Evolutionary conservation across 1,284 basidiomycete genomes (phyloP), one percentile per base, ranked within the genome.

Genomic region (Peniophora sp.): DNA sequence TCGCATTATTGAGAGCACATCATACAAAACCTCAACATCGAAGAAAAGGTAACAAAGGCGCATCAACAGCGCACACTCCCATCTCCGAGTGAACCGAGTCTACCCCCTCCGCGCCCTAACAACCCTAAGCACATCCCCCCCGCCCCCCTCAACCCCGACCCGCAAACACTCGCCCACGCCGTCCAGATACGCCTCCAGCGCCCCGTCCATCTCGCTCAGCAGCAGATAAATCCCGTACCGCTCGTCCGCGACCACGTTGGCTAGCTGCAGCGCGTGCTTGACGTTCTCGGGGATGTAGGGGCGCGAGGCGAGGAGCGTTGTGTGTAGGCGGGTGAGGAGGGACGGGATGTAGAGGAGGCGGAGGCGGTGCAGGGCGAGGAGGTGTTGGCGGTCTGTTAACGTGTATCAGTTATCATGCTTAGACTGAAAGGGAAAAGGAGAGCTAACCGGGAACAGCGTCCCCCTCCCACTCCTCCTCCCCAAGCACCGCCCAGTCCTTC

Each of bases 311-410:
- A 83, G 78, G 12, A 98, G 72, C 51, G 87, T 71, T 27, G 76
- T 71, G 62, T 98, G 95, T 15, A 98, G 70, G 18, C 91, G 83
- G 54, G 97, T 75, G 56, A 98, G 81, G 36, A 98, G 76, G 63
- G 97, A 93, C 0, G 95, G 96, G 17, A 98, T 75, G 67, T 90
- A 96, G 35, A 95, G 85, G 58, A 92, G 85, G 27, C 95, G 81
- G 52, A 97, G 90, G 20, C 88, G 79, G 2, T 76, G 69, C 47
- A 97, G 78, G 58, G 97, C 92, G 23, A 72, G 71, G 18, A 72
- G 69, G 12, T 90, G 74, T 11, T 75, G 76, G 48, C 85, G 78
- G 46, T 71, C 80, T 77, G 58, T n/a, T 23, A 54, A 39, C 5
- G 34, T n/a, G 37, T 55, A 24, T 60, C 36, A 45, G 47, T 32